Evolutionary conservation across 2,329 filamentous ascomycete genomes (phyloP).

Genomic region (Daldinia sp.): DNA sequence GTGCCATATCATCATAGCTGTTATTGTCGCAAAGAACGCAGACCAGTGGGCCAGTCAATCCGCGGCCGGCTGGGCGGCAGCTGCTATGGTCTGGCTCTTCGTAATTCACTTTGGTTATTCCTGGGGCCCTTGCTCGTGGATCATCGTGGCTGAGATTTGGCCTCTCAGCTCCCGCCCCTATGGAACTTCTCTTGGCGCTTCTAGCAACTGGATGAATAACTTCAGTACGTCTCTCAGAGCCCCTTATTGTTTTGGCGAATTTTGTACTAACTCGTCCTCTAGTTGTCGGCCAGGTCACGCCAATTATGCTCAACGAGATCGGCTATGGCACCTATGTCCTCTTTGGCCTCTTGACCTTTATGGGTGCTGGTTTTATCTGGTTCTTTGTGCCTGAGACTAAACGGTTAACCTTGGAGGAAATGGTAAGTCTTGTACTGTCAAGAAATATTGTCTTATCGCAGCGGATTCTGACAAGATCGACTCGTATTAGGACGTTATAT

Average conservation of each 20-base stretch:
- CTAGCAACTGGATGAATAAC: slow-evolving; percentile 68
- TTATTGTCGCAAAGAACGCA: slow-evolving; percentile 71
- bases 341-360: slow-evolving; percentile 70
- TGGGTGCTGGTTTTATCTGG: slow-evolving; percentile 69
- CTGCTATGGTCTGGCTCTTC: slow-evolving; percentile 76
- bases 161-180: slow-evolving; percentile 74
- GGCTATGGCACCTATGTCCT: slow-evolving; percentile 77
- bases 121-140: slow-evolving; percentile 80
- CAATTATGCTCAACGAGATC: slow-evolving; percentile 70
- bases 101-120: slow-evolving; percentile 78
- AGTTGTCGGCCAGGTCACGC: slow-evolving; percentile 73
- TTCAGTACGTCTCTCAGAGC: slow-evolving; percentile 49
- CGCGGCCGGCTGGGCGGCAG: slow-evolving; percentile 74
- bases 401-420: slow-evolving; percentile 69
- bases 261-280: slow-evolving; percentile 51
- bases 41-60: slow-evolving; percentile 63
- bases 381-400: slow-evolving; percentile 73
- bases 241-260: not conserved
- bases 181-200: slow-evolving; percentile 73
- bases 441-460: not conserved
- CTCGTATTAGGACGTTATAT: slow-evolving; percentile 65
- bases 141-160: slow-evolving; percentile 78
- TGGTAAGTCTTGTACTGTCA: slow-evolving; percentile 52
- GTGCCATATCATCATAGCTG: slow-evolving; percentile 76
- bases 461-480: not conserved